Percentiles rank a stretch among this genome's conserved stretches.
These are phyloP conservation scores for Artemisia annua DNA, from an alignment of 129 eudicot species.

Conservation along the genomic window DNA sequence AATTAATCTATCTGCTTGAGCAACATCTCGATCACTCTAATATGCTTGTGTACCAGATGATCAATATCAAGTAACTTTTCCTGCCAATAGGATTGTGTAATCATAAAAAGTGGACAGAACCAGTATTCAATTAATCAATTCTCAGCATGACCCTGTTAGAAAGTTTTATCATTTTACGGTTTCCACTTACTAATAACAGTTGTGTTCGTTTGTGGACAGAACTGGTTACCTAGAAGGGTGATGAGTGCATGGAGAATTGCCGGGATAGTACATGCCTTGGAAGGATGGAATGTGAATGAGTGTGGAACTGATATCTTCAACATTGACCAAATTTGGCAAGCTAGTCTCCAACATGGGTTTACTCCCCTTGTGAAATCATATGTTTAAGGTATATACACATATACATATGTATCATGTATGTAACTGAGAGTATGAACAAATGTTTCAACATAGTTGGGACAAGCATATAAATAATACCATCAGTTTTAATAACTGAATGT, in stretches of 20 bases:
- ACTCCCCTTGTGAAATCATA: conserved; percentile 28
- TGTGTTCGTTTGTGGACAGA: conserved; percentile 29
- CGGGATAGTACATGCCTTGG: conserved; percentile 69
- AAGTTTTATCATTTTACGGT: not conserved
- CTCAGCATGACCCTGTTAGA: no score
- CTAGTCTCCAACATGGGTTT: conserved; percentile 67
- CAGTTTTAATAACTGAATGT: not conserved
- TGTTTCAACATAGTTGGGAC: not conserved
- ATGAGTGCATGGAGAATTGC: conserved; percentile 85
- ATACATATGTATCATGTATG: not conserved
- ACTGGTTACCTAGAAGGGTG: conserved; percentile 87
- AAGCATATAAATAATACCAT: not conserved
- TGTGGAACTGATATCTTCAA: conserved; percentile 51
- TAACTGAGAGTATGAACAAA: no score
- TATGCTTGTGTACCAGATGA: no score
- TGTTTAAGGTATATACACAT: not conserved
- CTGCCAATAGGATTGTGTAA: no score
- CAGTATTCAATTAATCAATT: no score
- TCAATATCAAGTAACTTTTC: no score
- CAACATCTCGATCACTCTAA: no score
- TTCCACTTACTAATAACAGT: not conserved
- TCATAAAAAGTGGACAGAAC: conserved; percentile 21
- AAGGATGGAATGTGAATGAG: conserved; percentile 71
- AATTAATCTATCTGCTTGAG: no score
- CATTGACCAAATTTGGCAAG: conserved; percentile 61